Conservation (phyloP, 1,139 yeast species). For the Lodderomyces pseudojiufengensis region DNA sequence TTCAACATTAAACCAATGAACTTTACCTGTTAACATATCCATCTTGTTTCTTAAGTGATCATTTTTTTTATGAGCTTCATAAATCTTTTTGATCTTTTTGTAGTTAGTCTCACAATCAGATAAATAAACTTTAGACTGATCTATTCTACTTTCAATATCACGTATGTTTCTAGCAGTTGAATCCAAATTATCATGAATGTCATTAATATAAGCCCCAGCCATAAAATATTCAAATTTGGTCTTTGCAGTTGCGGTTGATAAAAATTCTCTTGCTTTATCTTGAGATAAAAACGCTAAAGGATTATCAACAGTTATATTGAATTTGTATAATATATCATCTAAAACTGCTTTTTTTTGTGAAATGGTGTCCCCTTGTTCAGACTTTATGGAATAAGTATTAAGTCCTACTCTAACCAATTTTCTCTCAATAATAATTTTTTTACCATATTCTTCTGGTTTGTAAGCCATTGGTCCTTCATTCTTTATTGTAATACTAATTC, state of each 20-base stretch:
- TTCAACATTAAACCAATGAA: constrained; percentile 58
- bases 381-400: constrained; percentile 50
- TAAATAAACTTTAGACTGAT: constrained; percentile 26
- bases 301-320: constrained; percentile 79
- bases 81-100: constrained; percentile 31
- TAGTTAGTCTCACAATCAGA: constrained; percentile 29
- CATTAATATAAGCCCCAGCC: constrained; percentile 73
- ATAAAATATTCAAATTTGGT: constrained; percentile 73
- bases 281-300: constrained; percentile 93
- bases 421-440: constrained; percentile 66
- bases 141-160: constrained; percentile 37
- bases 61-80: constrained; percentile 39
- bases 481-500: constrained; percentile 54
- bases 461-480: constrained; percentile 68
- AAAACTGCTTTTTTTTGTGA: constrained; percentile 63
- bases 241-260: constrained; percentile 68
- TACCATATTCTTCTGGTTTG: constrained; percentile 63
- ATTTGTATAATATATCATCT: constrained; percentile 64
- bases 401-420: constrained; percentile 53
- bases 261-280: constrained; percentile 88
- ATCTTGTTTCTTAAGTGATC: constrained; percentile 42
- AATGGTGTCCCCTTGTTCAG: constrained; percentile 48
- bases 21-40: constrained; percentile 53
- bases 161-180: constrained; percentile 37
- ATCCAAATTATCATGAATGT: constrained; percentile 51